Evolutionary conservation across 1,284 basidiomycete genomes (phyloP).

Genomic region (Rhodotorula glutinis): DNA sequence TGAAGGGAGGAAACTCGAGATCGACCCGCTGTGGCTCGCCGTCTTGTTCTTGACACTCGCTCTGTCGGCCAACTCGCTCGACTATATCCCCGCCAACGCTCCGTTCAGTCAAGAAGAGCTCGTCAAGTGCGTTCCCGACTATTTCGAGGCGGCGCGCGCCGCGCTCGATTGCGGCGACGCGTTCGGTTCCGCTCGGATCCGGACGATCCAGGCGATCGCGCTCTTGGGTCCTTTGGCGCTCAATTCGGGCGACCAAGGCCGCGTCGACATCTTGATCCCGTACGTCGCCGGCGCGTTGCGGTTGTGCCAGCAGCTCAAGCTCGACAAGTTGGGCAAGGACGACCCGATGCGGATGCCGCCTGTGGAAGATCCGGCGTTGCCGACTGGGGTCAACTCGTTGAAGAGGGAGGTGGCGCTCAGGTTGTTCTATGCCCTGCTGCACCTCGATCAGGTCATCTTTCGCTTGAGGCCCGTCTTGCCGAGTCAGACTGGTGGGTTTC

Average conservation of each 20-base stretch:
- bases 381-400: conserved; percentile 19
- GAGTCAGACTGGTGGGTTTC: conserved; percentile 2
- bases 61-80: conserved; percentile 28
- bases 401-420: conserved; percentile 30
- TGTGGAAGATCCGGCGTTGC: conserved; percentile 25
- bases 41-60: conserved; percentile 31
- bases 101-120: conserved; percentile 11
- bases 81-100: conserved; percentile 20
- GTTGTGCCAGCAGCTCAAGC: conserved; percentile 20
- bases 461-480: conserved; percentile 17
- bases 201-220: conserved; percentile 23
- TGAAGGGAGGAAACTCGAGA: conserved; percentile 26
- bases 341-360: conserved; percentile 33
- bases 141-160: conserved; percentile 28
- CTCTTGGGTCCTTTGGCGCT: conserved; percentile 25
- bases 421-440: conserved; percentile 23
- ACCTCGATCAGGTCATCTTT: conserved; percentile 29
- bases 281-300: conserved; percentile 24
- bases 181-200: conserved; percentile 13
- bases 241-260: conserved; percentile 22
- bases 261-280: conserved; percentile 19
- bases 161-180: conserved; percentile 34
- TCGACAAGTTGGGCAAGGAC: conserved; percentile 33
- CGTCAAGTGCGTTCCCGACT: neutral
- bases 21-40: conserved; percentile 37